Evolutionary conservation across 805 yeast genomes (phyloP).

Genomic region (Wickerhamiella hasegawae): DNA sequence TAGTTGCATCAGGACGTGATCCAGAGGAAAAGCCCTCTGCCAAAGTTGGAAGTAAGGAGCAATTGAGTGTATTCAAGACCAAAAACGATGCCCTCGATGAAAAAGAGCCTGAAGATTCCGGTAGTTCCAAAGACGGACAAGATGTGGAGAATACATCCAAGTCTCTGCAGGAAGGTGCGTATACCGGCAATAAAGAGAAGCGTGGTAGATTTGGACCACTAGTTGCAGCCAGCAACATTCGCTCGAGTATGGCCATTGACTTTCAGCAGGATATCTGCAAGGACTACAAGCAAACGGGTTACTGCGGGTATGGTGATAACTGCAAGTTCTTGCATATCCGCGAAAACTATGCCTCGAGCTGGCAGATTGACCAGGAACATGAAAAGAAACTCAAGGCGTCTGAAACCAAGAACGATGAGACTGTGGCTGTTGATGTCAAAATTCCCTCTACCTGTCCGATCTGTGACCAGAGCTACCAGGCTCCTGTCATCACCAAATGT

Average conservation of each 20-base stretch:
- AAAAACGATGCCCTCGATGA: no score
- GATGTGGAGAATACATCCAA: no score
- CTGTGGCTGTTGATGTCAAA: constrained; percentile 1
- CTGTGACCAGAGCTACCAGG: constrained; percentile 37
- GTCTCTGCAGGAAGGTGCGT: no score
- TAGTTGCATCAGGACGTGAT: no score
- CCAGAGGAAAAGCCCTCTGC: no score
- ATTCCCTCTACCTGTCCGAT: constrained; percentile 20
- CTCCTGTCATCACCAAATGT: constrained; percentile 45
- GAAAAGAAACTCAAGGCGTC: constrained; percentile 22
- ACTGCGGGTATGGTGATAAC: constrained; percentile 93
- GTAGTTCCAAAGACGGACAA: no score
- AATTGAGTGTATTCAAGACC: no score
- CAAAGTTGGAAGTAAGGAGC: no score
- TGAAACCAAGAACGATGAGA: constrained; percentile 1
- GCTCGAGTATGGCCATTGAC: constrained; percentile 34
- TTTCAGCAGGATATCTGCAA: constrained; percentile 91
- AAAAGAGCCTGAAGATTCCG: no score
- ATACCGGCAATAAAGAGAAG: no score
- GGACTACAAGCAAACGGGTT: constrained; percentile 80
- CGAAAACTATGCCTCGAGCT: constrained; percentile 64
- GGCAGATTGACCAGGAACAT: constrained; percentile 61
- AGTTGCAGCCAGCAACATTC: not conserved
- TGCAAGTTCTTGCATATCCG: constrained; percentile 88
- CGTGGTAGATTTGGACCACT: not conserved